Percentiles rank a stretch among this genome's conserved stretches.
phyloP scores from a whole-genome alignment of 192 early-diverging fungal genomes.

The Geranomyces variabilis region DNA sequence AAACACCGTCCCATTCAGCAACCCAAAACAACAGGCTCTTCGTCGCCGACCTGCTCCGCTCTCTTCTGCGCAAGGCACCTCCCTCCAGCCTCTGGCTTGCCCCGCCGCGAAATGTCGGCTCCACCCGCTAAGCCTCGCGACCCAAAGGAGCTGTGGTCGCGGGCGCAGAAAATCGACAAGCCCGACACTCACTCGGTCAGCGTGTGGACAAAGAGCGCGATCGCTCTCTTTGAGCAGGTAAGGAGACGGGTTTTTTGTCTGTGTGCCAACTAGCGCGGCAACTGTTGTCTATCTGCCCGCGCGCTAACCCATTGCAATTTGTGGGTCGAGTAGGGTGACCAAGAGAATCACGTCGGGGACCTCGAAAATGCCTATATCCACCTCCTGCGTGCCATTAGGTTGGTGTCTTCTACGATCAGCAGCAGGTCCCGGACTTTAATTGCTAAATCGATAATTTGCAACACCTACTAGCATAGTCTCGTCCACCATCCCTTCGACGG shows the following conservation, averaged over 20 bases:
- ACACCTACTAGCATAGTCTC: slow-evolving; percentile 45
- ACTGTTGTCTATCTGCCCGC: too few relatives aligned
- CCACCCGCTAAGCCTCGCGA: too few relatives aligned
- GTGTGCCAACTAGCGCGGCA: too few relatives aligned
- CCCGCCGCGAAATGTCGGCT: too few relatives aligned
- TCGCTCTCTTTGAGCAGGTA: slow-evolving; percentile 26
- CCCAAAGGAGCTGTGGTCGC: slow-evolving; percentile 3
- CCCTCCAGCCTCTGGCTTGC: too few relatives aligned
- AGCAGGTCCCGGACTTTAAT: too few relatives aligned
- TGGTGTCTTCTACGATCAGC: not conserved
- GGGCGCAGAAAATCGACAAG: slow-evolving; percentile 6
- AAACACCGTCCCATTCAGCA: too few relatives aligned
- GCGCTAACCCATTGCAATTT: too few relatives aligned
- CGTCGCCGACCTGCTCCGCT: too few relatives aligned
- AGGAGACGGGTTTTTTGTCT: not conserved
- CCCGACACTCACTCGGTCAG: slow-evolving; percentile 21
- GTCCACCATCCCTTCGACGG: slow-evolving; percentile 41
- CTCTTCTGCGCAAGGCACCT: too few relatives aligned
- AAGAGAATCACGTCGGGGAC: not conserved
- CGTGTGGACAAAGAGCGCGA: slow-evolving; percentile 12
- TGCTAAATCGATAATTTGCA: not conserved
- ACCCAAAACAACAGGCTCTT: too few relatives aligned
- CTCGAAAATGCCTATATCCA: slow-evolving; percentile 25
- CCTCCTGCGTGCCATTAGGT: slow-evolving; percentile 16
- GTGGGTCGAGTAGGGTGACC: slow-evolving; percentile 21